Percentiles rank a stretch among this genome's conserved stretches.
Evolutionary conservation across 2,329 filamentous ascomycete genomes (phyloP).

Genomic region (Aphanoascus verrucosus): DNA sequence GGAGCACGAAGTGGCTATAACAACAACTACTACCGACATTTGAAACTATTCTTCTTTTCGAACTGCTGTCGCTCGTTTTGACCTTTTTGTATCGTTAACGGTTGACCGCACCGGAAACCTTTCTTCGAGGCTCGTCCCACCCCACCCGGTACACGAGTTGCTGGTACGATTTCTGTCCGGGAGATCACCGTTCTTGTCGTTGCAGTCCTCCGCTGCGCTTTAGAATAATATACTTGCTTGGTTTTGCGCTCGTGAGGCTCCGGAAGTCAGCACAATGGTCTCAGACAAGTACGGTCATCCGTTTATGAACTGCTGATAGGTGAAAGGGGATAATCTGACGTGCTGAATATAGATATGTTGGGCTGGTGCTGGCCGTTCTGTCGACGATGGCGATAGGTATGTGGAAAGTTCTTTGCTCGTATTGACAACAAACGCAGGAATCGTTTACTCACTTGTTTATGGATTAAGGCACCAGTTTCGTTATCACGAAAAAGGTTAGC

Average conservation of each 20-base stretch:
- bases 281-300: slow-evolving; percentile 32
- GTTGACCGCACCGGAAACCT: neutral
- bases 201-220: neutral
- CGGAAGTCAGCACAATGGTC: slow-evolving; percentile 26
- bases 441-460: slow-evolving; percentile 8
- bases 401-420: slow-evolving; percentile 8
- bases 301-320: neutral
- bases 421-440: neutral
- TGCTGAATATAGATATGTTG: slow-evolving; percentile 34
- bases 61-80: slow-evolving; percentile 8
- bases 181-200: neutral
- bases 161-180: slow-evolving; percentile 10
- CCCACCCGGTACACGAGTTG: slow-evolving; percentile 5
- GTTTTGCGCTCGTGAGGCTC: neutral
- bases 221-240: neutral
- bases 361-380: slow-evolving; percentile 37
- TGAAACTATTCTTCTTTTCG: neutral
- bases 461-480: slow-evolving; percentile 74
- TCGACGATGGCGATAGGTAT: slow-evolving; percentile 41
- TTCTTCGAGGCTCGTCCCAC: neutral
- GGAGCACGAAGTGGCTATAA: neutral
- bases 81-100: slow-evolving; percentile 3
- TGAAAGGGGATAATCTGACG: neutral
- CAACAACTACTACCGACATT: neutral
- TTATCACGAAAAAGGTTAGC: slow-evolving; percentile 93